phyloP scores from a whole-genome alignment of 2,329 filamentous ascomycete species.

The Thelonectria olida region DNA sequence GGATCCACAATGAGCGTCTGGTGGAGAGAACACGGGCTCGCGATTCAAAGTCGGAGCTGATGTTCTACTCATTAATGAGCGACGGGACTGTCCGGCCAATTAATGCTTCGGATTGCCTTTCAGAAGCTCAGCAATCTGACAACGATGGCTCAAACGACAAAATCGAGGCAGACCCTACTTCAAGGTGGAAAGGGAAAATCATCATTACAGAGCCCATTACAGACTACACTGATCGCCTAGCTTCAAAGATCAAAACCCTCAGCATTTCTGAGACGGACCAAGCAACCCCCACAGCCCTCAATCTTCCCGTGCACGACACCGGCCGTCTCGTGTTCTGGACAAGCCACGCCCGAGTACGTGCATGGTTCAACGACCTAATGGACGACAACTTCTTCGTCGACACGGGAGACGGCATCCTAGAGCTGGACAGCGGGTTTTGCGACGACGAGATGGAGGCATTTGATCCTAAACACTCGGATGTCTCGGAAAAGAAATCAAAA shows the following conservation, averaged over 20 bases:
- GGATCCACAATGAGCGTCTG: background rate
- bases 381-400: background rate
- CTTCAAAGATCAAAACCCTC: background rate
- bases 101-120: background rate
- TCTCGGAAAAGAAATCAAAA: no score
- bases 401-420: background rate
- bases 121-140: background rate
- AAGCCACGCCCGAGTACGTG: background rate
- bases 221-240: background rate
- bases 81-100: background rate
- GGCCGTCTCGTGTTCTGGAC: background rate
- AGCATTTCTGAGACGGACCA: background rate
- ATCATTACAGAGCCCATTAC: background rate
- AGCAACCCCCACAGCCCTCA: background rate
- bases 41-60: background rate
- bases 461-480: no score
- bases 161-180: background rate
- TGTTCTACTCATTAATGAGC: constrained; percentile 3
- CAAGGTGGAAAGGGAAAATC: background rate
- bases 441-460: no score
- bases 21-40: background rate
- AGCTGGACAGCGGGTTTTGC: background rate
- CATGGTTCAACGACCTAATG: background rate
- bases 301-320: background rate
- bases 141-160: no score